Base-by-base conservation (phyloP, 352 stramenopile genomes). In the Sclerospora graminicola region DNA sequence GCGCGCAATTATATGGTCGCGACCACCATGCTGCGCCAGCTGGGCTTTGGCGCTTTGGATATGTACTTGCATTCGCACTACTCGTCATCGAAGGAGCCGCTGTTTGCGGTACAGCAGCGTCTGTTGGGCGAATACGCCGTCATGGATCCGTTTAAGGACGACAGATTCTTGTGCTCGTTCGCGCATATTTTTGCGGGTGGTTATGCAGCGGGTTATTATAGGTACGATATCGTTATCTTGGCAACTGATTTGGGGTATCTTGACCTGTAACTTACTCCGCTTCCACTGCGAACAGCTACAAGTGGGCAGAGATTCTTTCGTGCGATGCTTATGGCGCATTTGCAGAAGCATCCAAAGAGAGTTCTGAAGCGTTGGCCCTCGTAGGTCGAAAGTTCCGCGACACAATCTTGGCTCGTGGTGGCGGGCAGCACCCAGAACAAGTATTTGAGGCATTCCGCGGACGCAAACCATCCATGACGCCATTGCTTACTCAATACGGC, bases 91-190 rank as follows among this genome's bases (percentile, higher is more conserved):
- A 33, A 63, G 36, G 90, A 98, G 60, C 70, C 74, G 9, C 75
- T 97, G 23, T 98, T 98, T 56, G 92, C 96, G 40, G 78, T 96
- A 19, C 95, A 98, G 57, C 71, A 88, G 39, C 71, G 78, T 39
- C 78, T 98, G 19, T 77, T 96, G 6, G 33, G 63, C 19, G 68
- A 75, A 14, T 86, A 75, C 45, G 89, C 85, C 13, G 87, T 97
- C 11, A 58, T 96, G 40, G 63, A 73, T 45, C 94, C 94, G 19
- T 70, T 99, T 3, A 54, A 72, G 29, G 90, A 98, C 48, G 94
- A 99, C 67, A 72, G 94, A 26, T 99, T 98, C 65, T 69, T 99
- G n/a, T 98, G 94, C 60, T 90, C 87, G 26, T 99, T 99, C 63
- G 78, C 66, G 21, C 96, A 99, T 65, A 99, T 99, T 51, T 99